These are phyloP conservation scores for Peronospora destructor DNA, from an alignment of 352 stramenopile genomes.

Conservation along the genomic window DNA sequence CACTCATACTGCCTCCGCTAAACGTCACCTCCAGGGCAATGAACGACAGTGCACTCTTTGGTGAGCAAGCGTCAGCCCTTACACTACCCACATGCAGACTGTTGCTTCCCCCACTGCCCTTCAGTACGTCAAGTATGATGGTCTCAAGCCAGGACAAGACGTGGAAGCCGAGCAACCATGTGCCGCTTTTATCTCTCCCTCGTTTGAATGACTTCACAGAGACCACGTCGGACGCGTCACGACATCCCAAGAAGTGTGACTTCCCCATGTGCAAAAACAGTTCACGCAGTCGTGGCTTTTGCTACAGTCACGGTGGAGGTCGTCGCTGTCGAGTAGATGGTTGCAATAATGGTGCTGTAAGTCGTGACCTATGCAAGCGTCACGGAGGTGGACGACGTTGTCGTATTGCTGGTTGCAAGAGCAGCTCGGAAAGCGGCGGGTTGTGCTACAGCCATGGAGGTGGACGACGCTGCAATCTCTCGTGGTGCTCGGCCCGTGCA, in stretches of 20 bases:
- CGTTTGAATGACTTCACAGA: constrained; percentile 12
- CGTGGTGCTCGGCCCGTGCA: constrained; percentile 61
- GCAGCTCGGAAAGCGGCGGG: constrained; percentile 60
- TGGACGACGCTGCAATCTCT: constrained; percentile 54
- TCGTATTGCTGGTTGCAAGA: constrained; percentile 61
- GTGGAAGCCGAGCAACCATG: constrained; percentile 8
- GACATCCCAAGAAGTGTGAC: constrained; percentile 57
- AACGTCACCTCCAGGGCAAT: background rate
- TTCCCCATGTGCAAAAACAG: constrained; percentile 83
- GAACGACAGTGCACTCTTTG: constrained; percentile 14
- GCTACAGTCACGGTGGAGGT: constrained; percentile 68
- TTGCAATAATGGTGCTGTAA: constrained; percentile 70
- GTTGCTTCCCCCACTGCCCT: constrained; percentile 7
- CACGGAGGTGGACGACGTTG: constrained; percentile 67
- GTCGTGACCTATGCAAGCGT: constrained; percentile 73
- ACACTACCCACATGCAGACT: constrained; percentile 5
- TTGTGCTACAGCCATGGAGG: constrained; percentile 75
- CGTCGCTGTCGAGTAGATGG: constrained; percentile 56
- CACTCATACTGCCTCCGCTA: constrained; percentile 16
- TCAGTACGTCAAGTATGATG: constrained; percentile 13
- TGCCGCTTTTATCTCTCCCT: constrained; percentile 24
- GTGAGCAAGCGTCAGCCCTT: constrained; percentile 4
- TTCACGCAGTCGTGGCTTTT: constrained; percentile 69
- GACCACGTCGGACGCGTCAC: background rate
- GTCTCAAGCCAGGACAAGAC: constrained; percentile 28